Evolutionary conservation across 139 green algal species (phyloP), one percentile per base, ranked within the genome.

Genomic region (Chlamydomonas eustigma): DNA sequence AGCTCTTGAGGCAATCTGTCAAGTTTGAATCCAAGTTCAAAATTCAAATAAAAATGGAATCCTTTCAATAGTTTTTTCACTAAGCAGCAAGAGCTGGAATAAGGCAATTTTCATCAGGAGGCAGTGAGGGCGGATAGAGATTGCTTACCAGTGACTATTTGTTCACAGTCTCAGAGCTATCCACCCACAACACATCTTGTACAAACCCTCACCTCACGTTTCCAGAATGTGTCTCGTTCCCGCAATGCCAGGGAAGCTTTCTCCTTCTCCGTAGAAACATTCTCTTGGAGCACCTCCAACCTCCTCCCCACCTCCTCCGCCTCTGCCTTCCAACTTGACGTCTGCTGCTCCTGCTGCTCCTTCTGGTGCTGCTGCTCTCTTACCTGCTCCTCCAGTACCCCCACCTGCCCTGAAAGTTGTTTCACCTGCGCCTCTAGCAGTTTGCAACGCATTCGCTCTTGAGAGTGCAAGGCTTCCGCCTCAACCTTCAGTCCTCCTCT

Each of bases 171-270:
- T n/a, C n/a, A n/a, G n/a, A n/a, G n/a, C n/a, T n/a, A n/a, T n/a
- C n/a, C n/a, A n/a, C n/a, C n/a, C n/a, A n/a, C n/a, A n/a, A n/a
- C n/a, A n/a, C n/a, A n/a, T n/a, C n/a, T n/a, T n/a, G n/a, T n/a
- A n/a, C n/a, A n/a, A n/a, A n/a, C n/a, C n/a, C 66, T 73, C 58
- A 84, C 37, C 71, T 81, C 75, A 36, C n/a, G 2, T 64, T 84
- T 81, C 80, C 80, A 84, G 70, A 81, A 81, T 71, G 44, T 25
- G 38, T 84, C 80, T 5, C 80, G 39, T 50, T 82, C 70, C 44
- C 12, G 12, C 12, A 39, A 71, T 66, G 2, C 38, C 37, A 30
- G 8, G 8, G 32, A 39, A 65, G 51, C 35, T 30, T n/a, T 37
- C 63, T 78, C 58, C 39, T 31, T 38, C 64, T 70, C 78, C 0